Conservation (phyloP, 352 stramenopile genomes). For the Globisporangium irregulare region DNA sequence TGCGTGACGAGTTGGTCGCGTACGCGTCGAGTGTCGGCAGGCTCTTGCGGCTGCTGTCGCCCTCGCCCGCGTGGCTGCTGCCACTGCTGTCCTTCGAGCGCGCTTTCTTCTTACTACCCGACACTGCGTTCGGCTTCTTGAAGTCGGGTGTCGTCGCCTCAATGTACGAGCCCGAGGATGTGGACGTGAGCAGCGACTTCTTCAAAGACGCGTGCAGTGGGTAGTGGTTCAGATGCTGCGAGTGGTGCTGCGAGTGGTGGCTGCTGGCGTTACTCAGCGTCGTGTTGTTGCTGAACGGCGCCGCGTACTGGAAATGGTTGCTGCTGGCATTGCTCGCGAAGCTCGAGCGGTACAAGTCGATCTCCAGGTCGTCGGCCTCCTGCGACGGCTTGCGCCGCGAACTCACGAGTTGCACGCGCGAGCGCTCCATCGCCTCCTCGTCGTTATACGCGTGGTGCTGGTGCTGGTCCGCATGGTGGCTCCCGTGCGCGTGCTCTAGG, state of each 20-base stretch:
- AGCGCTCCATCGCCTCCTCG: conserved; percentile 23
- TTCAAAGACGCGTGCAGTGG: conserved; percentile 10
- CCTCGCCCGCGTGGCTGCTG: neutral
- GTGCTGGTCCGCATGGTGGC: neutral
- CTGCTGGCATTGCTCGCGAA: conserved; percentile 38
- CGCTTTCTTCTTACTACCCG: conserved; percentile 7
- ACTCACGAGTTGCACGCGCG: conserved; percentile 48
- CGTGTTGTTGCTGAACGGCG: conserved; percentile 9
- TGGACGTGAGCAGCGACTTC: conserved; percentile 7
- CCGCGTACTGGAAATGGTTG: conserved; percentile 10
- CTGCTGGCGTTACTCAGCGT: neutral
- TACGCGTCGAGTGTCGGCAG: conserved; percentile 14
- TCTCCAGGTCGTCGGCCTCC: conserved; percentile 28
- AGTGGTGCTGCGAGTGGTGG: neutral
- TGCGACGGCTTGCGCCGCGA: conserved; percentile 35
- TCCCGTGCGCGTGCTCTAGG: neutral
- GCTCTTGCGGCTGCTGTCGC: conserved; percentile 4
- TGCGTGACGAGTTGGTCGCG: neutral
- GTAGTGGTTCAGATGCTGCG: conserved; percentile 9
- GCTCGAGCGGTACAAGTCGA: conserved; percentile 34
- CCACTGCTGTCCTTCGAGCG: conserved; percentile 1
- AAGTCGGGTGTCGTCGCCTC: conserved; percentile 17
- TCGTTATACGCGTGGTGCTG: neutral
- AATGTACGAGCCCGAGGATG: conserved; percentile 13
- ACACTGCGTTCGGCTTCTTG: conserved; percentile 7